Percentiles rank a stretch among this genome's conserved stretches.
Evolutionary conservation across 2,329 filamentous ascomycete species (phyloP).

Genomic region (Bipolaris oryzae): DNA sequence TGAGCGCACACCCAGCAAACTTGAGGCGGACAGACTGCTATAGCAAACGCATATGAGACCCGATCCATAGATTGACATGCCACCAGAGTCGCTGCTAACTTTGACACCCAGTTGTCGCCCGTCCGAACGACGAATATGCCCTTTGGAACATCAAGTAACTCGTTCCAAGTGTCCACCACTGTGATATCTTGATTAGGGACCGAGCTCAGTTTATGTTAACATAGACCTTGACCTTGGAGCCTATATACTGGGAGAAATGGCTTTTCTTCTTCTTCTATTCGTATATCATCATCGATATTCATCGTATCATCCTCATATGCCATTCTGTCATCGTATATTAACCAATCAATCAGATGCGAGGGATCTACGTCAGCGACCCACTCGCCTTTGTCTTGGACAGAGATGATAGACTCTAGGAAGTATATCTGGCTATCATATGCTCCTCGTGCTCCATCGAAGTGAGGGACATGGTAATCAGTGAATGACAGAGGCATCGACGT

Average conservation of each 20-base stretch:
- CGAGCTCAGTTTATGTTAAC: background rate
- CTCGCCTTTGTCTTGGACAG: background rate
- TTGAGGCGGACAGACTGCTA: background rate
- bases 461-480: background rate
- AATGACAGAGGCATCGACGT: background rate
- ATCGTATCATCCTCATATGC: too few species aligned
- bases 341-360: too few species aligned
- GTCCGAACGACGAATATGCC: background rate
- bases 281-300: too few species aligned
- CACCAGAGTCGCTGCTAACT: background rate
- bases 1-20: background rate
- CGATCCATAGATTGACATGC: background rate
- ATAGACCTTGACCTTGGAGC: background rate
- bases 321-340: too few species aligned
- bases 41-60: background rate
- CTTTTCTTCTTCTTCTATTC: too few species aligned
- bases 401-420: slow-evolving; percentile 4
- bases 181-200: background rate
- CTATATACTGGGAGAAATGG: background rate
- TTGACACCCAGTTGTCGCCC: background rate
- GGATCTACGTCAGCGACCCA: slow-evolving; percentile 8
- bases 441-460: background rate
- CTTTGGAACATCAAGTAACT: background rate
- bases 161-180: background rate
- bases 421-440: background rate